Conservation (phyloP, 2,329 filamentous ascomycete genomes). For the Ceratocystis papillata region DNA sequence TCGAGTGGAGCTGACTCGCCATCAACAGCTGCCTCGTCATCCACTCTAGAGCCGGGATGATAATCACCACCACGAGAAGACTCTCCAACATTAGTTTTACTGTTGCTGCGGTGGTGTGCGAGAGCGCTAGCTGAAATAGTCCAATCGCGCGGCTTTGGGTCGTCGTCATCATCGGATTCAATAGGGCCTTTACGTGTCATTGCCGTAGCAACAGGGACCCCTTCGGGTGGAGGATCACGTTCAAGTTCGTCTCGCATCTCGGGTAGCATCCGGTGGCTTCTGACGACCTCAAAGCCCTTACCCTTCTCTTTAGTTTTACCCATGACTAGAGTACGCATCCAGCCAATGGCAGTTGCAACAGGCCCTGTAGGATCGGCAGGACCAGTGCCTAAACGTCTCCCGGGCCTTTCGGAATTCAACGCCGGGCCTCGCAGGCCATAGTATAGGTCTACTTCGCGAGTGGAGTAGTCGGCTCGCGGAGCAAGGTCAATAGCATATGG, state of each 20-base stretch:
- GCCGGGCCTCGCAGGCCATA: slow-evolving; percentile 76
- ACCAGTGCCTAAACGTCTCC: slow-evolving; percentile 79
- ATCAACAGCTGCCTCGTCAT: slow-evolving; percentile 21
- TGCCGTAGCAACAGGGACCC: slow-evolving; percentile 54
- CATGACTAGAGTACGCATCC: slow-evolving; percentile 69
- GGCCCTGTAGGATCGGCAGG: slow-evolving; percentile 90
- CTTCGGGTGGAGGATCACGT: slow-evolving; percentile 56
- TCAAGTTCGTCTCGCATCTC: slow-evolving; percentile 40
- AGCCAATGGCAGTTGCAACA: slow-evolving; percentile 77
- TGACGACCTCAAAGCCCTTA: slow-evolving; percentile 93
- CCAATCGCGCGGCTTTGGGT: slow-evolving; percentile 27
- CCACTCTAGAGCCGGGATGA: slow-evolving; percentile 23
- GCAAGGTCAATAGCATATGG: slow-evolving; percentile 37
- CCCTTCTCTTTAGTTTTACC: slow-evolving; percentile 87
- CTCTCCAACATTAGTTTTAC: slow-evolving; percentile 33
- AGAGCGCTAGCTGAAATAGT: slow-evolving; percentile 23
- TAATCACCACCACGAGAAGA: slow-evolving; percentile 35
- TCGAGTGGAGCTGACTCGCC: slow-evolving; percentile 19
- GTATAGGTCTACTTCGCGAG: slow-evolving; percentile 92
- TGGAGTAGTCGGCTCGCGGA: slow-evolving; percentile 73
- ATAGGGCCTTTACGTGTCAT: slow-evolving; percentile 50
- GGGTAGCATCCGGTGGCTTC: slow-evolving; percentile 76
- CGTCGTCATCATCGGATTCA: slow-evolving; percentile 53
- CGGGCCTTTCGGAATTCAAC: slow-evolving; percentile 67
- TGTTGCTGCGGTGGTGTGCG: background rate